These are phyloP conservation scores for Penicillium italicum DNA, from an alignment of 2,329 filamentous ascomycete species.

Conservation along the genomic window DNA sequence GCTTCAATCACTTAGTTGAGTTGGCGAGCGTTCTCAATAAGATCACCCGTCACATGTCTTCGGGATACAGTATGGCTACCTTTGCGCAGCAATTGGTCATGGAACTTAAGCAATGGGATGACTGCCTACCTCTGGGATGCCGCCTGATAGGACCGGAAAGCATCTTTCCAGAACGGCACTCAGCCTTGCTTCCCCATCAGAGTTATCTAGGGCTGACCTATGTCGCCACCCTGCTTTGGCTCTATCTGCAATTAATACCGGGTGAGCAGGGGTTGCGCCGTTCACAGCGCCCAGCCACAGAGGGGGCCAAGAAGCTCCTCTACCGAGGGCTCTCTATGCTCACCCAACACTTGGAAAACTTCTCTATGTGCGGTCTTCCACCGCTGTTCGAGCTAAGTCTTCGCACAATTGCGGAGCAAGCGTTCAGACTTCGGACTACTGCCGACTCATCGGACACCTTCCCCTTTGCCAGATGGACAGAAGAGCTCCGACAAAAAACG, in stretches of 20 bases:
- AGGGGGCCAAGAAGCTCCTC: slow-evolving; percentile 38
- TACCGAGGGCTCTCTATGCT: slow-evolving; percentile 36
- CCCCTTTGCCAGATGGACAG: slow-evolving; percentile 35
- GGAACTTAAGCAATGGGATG: slow-evolving; percentile 39
- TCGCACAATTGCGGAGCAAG: slow-evolving; percentile 37
- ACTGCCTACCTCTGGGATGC: slow-evolving; percentile 35
- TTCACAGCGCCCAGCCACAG: slow-evolving; percentile 32
- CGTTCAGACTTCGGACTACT: slow-evolving; percentile 28
- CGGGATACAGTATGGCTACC: slow-evolving; percentile 26
- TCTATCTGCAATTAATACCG: slow-evolving; percentile 34
- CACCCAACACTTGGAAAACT: slow-evolving; percentile 38
- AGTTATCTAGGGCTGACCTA: slow-evolving; percentile 39
- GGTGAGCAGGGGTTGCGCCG: slow-evolving; percentile 31
- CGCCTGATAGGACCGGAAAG: slow-evolving; percentile 37
- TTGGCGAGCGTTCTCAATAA: slow-evolving; percentile 39
- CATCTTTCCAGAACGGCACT: slow-evolving; percentile 36
- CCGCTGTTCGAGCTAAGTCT: slow-evolving; percentile 39
- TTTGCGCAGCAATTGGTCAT: slow-evolving; percentile 37
- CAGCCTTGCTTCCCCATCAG: slow-evolving; percentile 39
- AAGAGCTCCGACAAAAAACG: slow-evolving; percentile 31
- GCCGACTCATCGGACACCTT: slow-evolving; percentile 30
- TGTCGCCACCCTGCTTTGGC: slow-evolving; percentile 35
- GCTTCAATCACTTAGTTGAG: slow-evolving; percentile 51
- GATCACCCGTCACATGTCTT: slow-evolving; percentile 30
- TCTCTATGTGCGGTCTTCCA: slow-evolving; percentile 35